Evolutionary conservation across 2,329 filamentous ascomycete genomes (phyloP).

Genomic region (Phialocephala sp.): DNA sequence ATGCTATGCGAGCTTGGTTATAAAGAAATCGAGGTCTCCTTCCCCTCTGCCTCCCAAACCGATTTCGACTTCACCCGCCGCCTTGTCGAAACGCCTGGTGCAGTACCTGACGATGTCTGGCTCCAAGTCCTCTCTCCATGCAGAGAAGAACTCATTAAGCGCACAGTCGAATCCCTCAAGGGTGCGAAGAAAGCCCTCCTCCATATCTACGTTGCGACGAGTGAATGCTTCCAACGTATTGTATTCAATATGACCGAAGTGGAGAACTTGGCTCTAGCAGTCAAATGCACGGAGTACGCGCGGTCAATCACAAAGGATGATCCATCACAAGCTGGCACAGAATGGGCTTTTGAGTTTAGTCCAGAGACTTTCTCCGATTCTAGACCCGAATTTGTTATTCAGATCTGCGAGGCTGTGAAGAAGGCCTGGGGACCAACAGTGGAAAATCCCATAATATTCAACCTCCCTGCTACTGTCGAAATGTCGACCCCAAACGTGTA

Average conservation of each 20-base stretch:
- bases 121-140: constrained; percentile 93
- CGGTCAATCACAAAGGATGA: constrained; percentile 87
- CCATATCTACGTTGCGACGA: constrained; percentile 95
- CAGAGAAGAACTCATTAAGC: constrained; percentile 85
- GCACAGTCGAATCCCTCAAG: constrained; percentile 86
- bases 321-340: constrained; percentile 59
- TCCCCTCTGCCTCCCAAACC: constrained; percentile 91
- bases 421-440: constrained; percentile 84
- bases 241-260: constrained; percentile 89
- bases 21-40: constrained; percentile 97
- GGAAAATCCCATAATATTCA: constrained; percentile 90
- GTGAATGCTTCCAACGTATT: constrained; percentile 90
- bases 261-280: constrained; percentile 80
- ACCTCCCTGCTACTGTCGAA: constrained; percentile 94
- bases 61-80: constrained; percentile 95
- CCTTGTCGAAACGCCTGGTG: constrained; percentile 82
- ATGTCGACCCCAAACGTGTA: constrained; percentile 94
- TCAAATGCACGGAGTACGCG: constrained; percentile 84
- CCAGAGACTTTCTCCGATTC: constrained; percentile 93
- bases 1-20: constrained; percentile 92
- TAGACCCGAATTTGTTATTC: constrained; percentile 78
- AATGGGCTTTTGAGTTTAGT: constrained; percentile 83
- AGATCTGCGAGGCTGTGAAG: constrained; percentile 92
- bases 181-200: constrained; percentile 93
- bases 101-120: constrained; percentile 86